A percentile compares a stretch with the other conserved stretches of the same genome.
Conservation (phyloP, 441 rosid species). For the Pelargonium myrrhifolium region DNA sequence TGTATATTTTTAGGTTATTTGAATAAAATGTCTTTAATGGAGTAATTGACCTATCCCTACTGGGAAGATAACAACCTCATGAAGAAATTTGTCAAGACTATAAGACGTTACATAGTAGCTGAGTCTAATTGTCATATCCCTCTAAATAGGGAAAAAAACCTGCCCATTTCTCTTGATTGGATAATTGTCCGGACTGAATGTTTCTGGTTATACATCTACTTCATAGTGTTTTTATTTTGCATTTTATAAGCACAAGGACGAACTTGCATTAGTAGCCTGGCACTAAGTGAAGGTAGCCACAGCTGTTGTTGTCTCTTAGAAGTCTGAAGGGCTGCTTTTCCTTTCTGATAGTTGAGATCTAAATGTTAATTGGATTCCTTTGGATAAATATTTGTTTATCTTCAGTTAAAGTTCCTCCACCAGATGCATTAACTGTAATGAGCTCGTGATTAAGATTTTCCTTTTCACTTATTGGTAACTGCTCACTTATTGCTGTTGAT, state of each 20-base stretch:
- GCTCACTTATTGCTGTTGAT: slow-evolving; percentile 14
- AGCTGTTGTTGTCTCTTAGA: neutral
- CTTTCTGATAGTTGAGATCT: neutral
- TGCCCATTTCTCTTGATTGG: neutral
- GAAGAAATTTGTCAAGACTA: neutral
- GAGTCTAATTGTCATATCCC: neutral
- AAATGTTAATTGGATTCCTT: slow-evolving; percentile 18
- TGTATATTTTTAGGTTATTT: neutral
- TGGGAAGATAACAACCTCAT: neutral
- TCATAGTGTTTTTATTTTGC: neutral
- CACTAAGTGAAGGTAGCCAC: neutral
- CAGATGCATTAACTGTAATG: slow-evolving; percentile 18
- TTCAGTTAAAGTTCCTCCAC: slow-evolving; percentile 6
- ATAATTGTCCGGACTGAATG: neutral
- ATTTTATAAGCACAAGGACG: too few species aligned
- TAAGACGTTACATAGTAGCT: neutral
- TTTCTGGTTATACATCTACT: neutral
- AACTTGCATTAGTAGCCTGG: neutral
- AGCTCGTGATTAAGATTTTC: slow-evolving; percentile 28
- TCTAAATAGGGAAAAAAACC: neutral
- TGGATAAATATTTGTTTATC: slow-evolving; percentile 20
- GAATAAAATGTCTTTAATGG: neutral
- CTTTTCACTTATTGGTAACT: slow-evolving; percentile 1
- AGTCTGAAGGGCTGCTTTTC: neutral
- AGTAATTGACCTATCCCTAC: neutral